Evolutionary conservation across 805 yeast species (phyloP), one percentile per base, ranked within the genome.

Genomic region (Myxozyma udenii): DNA sequence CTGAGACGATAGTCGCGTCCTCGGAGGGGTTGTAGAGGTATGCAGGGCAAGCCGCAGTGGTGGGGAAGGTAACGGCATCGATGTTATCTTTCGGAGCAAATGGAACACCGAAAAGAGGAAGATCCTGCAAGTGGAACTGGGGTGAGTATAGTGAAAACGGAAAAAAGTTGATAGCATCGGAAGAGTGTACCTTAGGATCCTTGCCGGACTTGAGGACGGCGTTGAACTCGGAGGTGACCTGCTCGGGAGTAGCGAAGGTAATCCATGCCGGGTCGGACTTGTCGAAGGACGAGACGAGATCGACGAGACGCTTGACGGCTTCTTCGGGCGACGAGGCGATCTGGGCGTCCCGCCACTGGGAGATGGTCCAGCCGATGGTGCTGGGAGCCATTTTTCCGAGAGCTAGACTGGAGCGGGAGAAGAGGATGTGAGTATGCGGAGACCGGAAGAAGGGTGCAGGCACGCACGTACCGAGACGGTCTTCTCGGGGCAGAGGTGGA

Each of bases 1-100:
- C 69, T 7, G 72, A 67, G 12, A 89, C 96, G 4, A 85, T 78
- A 16, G 86, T 79, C 33, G 98, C 81, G 65, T 91, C 97, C 45
- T 72, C 72, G 30, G 71, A 64, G 1, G 98, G 91, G 1, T 65
- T 53, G 70, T 83, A 90, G 7, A 79, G 75, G 64, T 77, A 91
- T 0, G 93, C 77, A 0, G 97, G 96, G 68, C 98, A 93, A 1
- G 96, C 98, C 14, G 95, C 98, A 1, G 98, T 91, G 9, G 98
- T 93, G 26, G 79, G 75, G 59, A 87, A 78, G 3, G 85, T 86
- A 58, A 77, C 78, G 22, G 79, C 97, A 66, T 91, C 98, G 55
- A 91, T 93, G 69, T 93, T 91, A 69, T 91, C 98, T 68, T 91
- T 91, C 41, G 91, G 80, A 14, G 96, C 98, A 41, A 88, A 78